These are phyloP conservation scores for Clausena lansium DNA, from an alignment of 345 rosid species.

Conservation along the genomic window DNA sequence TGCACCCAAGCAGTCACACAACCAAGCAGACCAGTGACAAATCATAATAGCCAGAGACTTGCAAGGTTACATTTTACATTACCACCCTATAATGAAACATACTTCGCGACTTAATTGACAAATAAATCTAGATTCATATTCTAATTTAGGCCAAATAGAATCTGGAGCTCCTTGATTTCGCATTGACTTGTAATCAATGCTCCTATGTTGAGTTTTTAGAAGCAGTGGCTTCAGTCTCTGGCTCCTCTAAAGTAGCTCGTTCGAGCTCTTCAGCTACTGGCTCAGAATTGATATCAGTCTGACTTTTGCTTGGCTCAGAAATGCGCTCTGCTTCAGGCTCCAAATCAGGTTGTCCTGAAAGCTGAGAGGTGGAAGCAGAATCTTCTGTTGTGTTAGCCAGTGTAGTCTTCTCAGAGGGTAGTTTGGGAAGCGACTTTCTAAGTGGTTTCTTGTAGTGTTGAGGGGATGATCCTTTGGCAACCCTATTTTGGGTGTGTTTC, in stretches of 20 bases:
- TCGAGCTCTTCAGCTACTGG: not conserved
- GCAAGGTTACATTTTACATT: not conserved
- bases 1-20: not conserved
- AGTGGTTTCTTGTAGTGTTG: not conserved
- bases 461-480: not conserved
- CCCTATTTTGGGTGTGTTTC: not conserved
- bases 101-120: not conserved
- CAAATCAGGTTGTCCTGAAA: not conserved
- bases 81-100: not conserved
- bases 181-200: not conserved
- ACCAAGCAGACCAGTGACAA: not conserved
- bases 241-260: not conserved
- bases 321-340: not conserved
- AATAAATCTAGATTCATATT: not conserved
- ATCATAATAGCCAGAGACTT: not conserved
- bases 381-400: not conserved
- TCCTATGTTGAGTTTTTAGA: not conserved
- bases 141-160: not conserved
- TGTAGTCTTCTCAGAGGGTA: conserved; percentile 9
- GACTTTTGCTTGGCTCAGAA: not conserved
- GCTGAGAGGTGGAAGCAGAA: not conserved
- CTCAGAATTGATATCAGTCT: not conserved
- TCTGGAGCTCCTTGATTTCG: not conserved
- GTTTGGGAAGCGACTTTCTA: conserved; percentile 12
- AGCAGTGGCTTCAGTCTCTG: conserved; percentile 4